A percentile compares a stretch with the other conserved stretches of the same genome.
These are phyloP conservation scores for Artomyces pyxidatus DNA, from an alignment of 768 basidiomycete species.

Conservation along the genomic window DNA sequence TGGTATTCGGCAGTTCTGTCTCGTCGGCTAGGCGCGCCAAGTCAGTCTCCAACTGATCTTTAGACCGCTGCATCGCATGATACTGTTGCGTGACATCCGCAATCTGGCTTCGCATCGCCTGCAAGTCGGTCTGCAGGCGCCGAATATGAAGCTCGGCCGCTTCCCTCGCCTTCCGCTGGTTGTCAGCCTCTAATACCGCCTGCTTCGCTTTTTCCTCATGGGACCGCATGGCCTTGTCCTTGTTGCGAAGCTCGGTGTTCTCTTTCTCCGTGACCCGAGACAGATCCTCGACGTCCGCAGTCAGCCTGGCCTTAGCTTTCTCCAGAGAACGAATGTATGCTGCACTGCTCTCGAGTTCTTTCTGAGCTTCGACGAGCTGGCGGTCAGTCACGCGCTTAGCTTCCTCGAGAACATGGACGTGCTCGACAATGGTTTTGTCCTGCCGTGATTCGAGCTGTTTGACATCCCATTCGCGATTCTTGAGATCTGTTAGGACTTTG, in stretches of 20 bases:
- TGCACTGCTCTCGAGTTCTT: conserved; percentile 66
- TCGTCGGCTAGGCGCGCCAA: conserved; percentile 60
- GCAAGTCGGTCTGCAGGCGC: conserved; percentile 54
- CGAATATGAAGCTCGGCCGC: conserved; percentile 53
- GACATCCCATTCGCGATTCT: conserved; percentile 77
- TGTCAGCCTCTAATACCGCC: conserved; percentile 52
- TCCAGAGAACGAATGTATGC: conserved; percentile 81
- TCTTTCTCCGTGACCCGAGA: conserved; percentile 66
- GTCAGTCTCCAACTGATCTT: conserved; percentile 58
- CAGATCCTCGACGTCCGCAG: conserved; percentile 79
- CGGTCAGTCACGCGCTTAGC: conserved; percentile 92
- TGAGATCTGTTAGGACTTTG: conserved; percentile 72
- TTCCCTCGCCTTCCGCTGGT: conserved; percentile 59
- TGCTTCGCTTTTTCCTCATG: conserved; percentile 55
- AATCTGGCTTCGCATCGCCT: conserved; percentile 45
- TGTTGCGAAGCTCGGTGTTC: conserved; percentile 52
- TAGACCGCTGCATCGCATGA: conserved; percentile 46
- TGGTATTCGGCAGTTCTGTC: conserved; percentile 40
- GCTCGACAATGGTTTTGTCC: conserved; percentile 98
- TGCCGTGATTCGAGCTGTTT: conserved; percentile 80
- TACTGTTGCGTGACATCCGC: conserved; percentile 50
- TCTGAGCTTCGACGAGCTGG: conserved; percentile 74
- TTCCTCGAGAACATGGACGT: conserved; percentile 92
- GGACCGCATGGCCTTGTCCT: conserved; percentile 56
- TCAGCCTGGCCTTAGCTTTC: conserved; percentile 65